Evolutionary conservation across 1,139 yeast genomes (phyloP).

Genomic region (Yamadazyma dendronema): DNA sequence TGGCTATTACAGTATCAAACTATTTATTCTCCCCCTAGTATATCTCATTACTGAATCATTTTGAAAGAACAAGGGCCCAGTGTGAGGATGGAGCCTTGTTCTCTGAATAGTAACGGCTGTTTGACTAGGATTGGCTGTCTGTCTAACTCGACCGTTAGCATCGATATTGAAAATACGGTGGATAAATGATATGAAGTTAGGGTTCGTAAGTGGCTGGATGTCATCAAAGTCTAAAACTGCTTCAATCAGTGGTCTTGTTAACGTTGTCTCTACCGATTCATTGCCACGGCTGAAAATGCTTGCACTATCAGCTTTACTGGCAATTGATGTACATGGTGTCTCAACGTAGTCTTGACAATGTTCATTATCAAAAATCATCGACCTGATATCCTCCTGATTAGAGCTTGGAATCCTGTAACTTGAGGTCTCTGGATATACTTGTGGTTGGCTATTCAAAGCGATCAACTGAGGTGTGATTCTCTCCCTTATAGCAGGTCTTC

Average conservation of each 20-base stretch:
- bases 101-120: neutral
- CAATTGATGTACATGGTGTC: neutral
- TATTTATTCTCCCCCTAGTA: neutral
- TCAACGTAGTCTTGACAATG: neutral
- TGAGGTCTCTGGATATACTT: neutral
- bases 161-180: neutral
- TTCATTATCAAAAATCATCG: neutral
- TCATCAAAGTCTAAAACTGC: neutral
- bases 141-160: no score
- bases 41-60: neutral
- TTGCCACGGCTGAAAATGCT: neutral
- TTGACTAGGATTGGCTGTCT: no score
- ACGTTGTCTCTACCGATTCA: neutral
- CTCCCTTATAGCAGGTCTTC: neutral
- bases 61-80: neutral
- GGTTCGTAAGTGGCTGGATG: neutral
- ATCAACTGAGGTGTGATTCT: neutral
- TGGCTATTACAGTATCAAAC: neutral
- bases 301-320: neutral
- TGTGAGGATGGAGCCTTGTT: no score
- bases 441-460: neutral
- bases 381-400: neutral
- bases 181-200: neutral
- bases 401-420: neutral
- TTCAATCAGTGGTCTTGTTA: neutral